These are phyloP conservation scores for Suillus alpinus DNA, from an alignment of 768 basidiomycete genomes.

Conservation along the genomic window DNA sequence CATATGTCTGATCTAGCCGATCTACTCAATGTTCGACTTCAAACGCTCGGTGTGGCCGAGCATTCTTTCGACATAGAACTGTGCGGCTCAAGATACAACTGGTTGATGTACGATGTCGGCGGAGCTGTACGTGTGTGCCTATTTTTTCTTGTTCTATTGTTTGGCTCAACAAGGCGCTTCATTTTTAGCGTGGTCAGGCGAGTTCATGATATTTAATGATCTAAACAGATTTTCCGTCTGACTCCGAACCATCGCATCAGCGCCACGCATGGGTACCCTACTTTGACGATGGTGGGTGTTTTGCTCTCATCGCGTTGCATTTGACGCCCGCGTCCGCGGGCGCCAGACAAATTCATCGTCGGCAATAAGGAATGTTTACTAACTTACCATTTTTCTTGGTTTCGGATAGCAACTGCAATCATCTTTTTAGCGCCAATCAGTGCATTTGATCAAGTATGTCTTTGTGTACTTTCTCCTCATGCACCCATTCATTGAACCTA, in stretches of 20 bases:
- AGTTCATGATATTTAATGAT: conserved; percentile 19
- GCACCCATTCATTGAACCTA: conserved; percentile 8
- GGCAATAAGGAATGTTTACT: conserved; percentile 1
- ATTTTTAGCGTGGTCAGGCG: conserved; percentile 58
- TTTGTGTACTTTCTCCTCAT: neutral
- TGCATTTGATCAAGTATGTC: conserved; percentile 77
- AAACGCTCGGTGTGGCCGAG: conserved; percentile 78
- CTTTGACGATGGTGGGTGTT: conserved; percentile 73
- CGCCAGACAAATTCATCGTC: neutral
- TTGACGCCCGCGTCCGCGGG: conserved; percentile 4
- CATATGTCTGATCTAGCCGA: conserved; percentile 47
- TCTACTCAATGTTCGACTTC: conserved; percentile 74
- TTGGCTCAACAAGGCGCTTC: conserved; percentile 3
- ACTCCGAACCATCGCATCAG: conserved; percentile 34
- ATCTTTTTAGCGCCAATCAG: conserved; percentile 86
- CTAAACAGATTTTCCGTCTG: conserved; percentile 11
- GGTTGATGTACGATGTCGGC: conserved; percentile 83
- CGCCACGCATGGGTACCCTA: conserved; percentile 81
- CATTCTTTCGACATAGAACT: conserved; percentile 69
- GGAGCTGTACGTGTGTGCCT: conserved; percentile 57
- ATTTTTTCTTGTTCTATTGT: conserved; percentile 8
- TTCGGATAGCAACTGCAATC: conserved; percentile 64
- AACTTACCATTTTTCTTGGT: conserved; percentile 2
- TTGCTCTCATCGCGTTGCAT: conserved; percentile 8
- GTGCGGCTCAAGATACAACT: conserved; percentile 61